Evolutionary conservation across 148 eudicot species (phyloP).

Genomic region (Arbutus unedo): DNA sequence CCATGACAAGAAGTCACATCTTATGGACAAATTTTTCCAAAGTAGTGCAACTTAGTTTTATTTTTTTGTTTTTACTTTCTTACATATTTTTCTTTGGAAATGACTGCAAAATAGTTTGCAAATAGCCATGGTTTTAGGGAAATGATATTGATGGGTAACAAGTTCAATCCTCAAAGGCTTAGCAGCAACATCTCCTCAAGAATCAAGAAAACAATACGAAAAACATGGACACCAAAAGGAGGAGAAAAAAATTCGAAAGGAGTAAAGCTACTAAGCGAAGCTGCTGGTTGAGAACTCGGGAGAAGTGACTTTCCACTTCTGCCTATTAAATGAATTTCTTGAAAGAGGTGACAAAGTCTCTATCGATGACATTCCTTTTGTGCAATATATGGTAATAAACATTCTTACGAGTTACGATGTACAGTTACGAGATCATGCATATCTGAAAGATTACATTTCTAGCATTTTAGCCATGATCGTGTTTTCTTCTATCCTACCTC

Average conservation of each 20-base stretch:
- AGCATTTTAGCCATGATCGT: constrained; percentile 10
- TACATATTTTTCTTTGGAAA: neutral
- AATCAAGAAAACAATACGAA: neutral
- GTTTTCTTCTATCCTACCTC: constrained; percentile 40
- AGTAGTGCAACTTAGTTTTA: too few species aligned
- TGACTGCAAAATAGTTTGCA: neutral
- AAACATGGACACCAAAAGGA: neutral
- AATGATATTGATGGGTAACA: neutral
- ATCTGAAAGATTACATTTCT: constrained; percentile 25
- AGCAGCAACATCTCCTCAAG: neutral
- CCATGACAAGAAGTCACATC: neutral
- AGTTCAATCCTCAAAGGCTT: neutral
- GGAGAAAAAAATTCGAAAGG: neutral
- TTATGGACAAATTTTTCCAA: too few species aligned
- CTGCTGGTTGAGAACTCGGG: too few species aligned
- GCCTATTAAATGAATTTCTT: too few species aligned
- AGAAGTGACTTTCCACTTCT: too few species aligned
- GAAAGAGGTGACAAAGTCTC: too few species aligned
- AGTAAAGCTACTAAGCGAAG: neutral
- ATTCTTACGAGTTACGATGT: constrained; percentile 34
- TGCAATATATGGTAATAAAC: constrained; percentile 48
- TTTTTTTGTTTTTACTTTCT: neutral
- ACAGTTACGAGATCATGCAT: constrained; percentile 24
- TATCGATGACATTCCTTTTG: constrained; percentile 43
- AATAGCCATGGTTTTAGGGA: neutral